Base-by-base conservation (phyloP, 306 rosid genomes). In the Cucurbita pepo region DNA sequence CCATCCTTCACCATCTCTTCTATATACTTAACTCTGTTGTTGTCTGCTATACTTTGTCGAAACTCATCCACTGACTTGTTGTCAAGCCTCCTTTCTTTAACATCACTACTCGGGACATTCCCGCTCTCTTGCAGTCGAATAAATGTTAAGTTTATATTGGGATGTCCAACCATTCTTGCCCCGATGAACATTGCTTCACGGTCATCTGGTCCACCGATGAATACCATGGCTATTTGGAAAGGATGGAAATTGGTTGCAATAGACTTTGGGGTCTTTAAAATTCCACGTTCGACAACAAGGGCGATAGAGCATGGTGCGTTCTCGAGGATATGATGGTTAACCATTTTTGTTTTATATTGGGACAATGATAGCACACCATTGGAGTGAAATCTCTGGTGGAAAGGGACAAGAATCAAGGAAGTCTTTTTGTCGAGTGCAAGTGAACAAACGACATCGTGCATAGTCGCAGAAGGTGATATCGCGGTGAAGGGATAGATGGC, bases 1-100 rank as follows among this genome's bases (percentile, higher is more conserved):
- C 81, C 83, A 14, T 79, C 79, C 34, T 15, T 73, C 56, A 82
- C 81, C n/a, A 79, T 72, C 47, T 79, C 79, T 66, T 82, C 83
- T 54, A 67, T 62, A 77, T 79, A 82, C 61, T 45, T 73, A 13
- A 77, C 79, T 53, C 67, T 59, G 15, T 37, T 6, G 63, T 83
- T 74, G 7, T 63, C 70, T 19, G n/a, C 44, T 79, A 74, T 77
- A 7, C 15, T 8, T 25, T 73, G 47, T 53, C 75, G 75, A 48
- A 83, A 83, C 54, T 77, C 50, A 14, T 67, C 36, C 56, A 79
- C 37, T 11, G 70, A 73, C 60, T 79, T 81, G 4, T 64, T 52
- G 72, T 79, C 83, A 1, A 50, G 8, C 54, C 54, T 50, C 5
- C 18, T 50, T 50, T 50, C 54, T 50, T 50, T 50, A 15, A 50